Base-by-base conservation (phyloP, 2,329 filamentous ascomycete genomes). In the Colletotrichum aenigma region DNA sequence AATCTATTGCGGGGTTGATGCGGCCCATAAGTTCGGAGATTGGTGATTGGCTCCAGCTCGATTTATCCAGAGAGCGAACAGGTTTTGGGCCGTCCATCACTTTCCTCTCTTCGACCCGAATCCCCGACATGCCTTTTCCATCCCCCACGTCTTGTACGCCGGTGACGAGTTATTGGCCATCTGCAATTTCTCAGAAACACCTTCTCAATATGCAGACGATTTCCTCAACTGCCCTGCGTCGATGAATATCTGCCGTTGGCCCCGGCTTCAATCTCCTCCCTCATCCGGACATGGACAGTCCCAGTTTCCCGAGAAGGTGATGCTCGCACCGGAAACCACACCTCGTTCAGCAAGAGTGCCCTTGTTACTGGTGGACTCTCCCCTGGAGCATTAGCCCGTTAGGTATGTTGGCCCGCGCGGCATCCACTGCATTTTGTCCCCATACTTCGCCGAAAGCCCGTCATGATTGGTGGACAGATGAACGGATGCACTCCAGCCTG, bases 231-330 rank as follows among this genome's bases (percentile, higher is more conserved):
- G 43, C 62, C 68, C 62, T 75, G 69, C 52, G 56, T 52, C 43
- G 64, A 75, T 66, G 73, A 73, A 56, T 12, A 52, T 60, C 26
- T 73, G 56, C 70, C 64, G 73, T 38, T 73, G 70, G 73, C 70
- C 56, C 64, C 43, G 60, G 64, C 73, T 56, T 43, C 62, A 10
- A 65, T 32, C 66, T 34, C n/a, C 58, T 64, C 52, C 62, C 52
- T 61, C 34, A 64, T 70, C 36, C 56, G 56, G 71, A 69, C 66
- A n/a, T 38, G 24, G 30, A 48, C 24, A 28, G 24, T 32, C 13
- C 21, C 48, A 66, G 28, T 26, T 67, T 21, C 30, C 60, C 61
- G 34, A 56, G 66, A 62, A 56, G 26, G 52, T n/a, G 56, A 24
- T 32, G 61, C 21, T 43, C 34, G 64, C 52, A 58, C 62, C 62